Conservation (phyloP, 2,329 filamentous ascomycete genomes). For the Scedosporium boydii region DNA sequence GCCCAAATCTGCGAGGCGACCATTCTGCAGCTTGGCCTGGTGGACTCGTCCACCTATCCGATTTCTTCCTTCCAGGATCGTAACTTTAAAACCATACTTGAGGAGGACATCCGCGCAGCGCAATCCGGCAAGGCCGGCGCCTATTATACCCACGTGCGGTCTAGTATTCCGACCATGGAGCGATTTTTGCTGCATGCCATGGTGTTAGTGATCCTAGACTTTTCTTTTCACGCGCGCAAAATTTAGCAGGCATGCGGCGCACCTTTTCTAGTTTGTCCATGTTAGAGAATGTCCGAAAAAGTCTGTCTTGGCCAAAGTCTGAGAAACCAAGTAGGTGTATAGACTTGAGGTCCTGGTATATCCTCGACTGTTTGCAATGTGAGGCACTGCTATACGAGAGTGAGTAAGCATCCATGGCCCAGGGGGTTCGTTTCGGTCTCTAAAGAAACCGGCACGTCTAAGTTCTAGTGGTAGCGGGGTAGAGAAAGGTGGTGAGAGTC, state of each 20-base stretch:
- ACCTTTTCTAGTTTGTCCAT: conserved; percentile 28
- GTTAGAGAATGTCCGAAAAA: conserved; percentile 17
- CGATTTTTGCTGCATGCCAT: neutral
- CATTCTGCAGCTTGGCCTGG: conserved; percentile 38
- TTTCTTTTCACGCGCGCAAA: conserved; percentile 4
- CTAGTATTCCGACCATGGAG: neutral
- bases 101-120: conserved; percentile 60
- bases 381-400: conserved; percentile 36
- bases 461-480: neutral
- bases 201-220: neutral
- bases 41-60: conserved; percentile 57
- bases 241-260: conserved; percentile 7
- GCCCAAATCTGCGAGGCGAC: conserved; percentile 46
- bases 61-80: conserved; percentile 58
- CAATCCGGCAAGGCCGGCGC: conserved; percentile 62
- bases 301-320: conserved; percentile 21
- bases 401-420: conserved; percentile 41
- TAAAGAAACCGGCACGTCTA: neutral
- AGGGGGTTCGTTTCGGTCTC: neutral
- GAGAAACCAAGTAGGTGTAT: conserved; percentile 26
- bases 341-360: conserved; percentile 39
- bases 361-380: conserved; percentile 32
- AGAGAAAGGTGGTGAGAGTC: neutral
- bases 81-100: conserved; percentile 55
- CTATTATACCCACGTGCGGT: conserved; percentile 53